Conservation (phyloP, 2,329 filamentous ascomycete species). For the Fusarium anthophilum region DNA sequence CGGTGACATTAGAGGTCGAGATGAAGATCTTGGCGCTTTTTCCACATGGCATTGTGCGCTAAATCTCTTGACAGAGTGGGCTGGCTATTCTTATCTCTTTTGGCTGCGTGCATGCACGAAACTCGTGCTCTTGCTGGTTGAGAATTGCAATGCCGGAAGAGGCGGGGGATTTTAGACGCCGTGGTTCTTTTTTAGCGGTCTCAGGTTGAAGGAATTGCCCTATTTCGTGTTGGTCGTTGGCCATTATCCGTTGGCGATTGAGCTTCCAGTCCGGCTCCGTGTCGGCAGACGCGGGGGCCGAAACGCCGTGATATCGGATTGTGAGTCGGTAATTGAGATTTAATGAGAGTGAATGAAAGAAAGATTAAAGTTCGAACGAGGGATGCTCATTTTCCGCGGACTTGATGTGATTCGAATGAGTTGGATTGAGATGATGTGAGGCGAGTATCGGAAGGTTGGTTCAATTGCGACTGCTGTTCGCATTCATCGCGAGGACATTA, state of each 20-base stretch:
- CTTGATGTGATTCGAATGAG: fast-evolving
- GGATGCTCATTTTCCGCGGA: neutral
- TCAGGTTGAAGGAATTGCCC: neutral
- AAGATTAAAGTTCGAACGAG: fast-evolving
- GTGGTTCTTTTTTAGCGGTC: neutral
- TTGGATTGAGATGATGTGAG: neutral
- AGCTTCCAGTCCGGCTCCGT: neutral
- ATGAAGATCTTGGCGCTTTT: neutral
- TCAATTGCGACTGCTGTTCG: neutral
- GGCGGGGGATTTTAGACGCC: neutral
- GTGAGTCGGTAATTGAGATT: neutral
- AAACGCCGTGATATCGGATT: neutral
- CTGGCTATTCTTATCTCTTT: neutral
- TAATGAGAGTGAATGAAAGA: fast-evolving
- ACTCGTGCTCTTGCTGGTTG: neutral
- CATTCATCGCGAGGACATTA: neutral
- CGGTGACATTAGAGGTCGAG: neutral
- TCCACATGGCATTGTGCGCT: neutral
- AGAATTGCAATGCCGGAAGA: neutral
- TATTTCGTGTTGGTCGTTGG: neutral
- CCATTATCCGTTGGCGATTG: neutral
- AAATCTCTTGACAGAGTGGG: neutral
- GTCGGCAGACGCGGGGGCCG: neutral
- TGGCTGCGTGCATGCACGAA: neutral
- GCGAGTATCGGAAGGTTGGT: neutral